Percentiles rank a stretch among this genome's conserved stretches.
These are phyloP conservation scores for Penicillium sp. DNA, from an alignment of 2,329 filamentous ascomycete species.

Conservation along the genomic window DNA sequence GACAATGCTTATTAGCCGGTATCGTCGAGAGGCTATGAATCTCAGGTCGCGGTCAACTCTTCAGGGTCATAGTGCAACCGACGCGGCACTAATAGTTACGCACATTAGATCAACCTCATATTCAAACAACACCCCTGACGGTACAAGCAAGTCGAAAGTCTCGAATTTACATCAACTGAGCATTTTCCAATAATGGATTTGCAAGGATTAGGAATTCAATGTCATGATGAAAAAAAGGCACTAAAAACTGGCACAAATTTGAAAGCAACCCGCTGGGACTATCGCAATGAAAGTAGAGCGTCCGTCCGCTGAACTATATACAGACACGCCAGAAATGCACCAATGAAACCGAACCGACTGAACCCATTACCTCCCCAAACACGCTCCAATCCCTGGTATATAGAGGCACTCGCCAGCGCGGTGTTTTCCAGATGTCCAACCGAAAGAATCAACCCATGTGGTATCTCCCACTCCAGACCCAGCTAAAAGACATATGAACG, in stretches of 20 bases:
- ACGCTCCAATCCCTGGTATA: neutral
- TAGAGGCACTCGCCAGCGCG: neutral
- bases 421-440: neutral
- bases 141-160: too few species aligned
- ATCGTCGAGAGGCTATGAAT: too few species aligned
- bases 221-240: too few species aligned
- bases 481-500: slow-evolving; percentile 4
- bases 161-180: too few species aligned
- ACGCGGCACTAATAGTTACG: too few species aligned
- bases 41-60: too few species aligned
- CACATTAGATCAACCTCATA: too few species aligned
- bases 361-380: neutral
- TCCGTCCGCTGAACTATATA: neutral
- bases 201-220: too few species aligned
- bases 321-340: slow-evolving; percentile 9
- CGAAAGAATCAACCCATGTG: neutral
- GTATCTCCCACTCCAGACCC: slow-evolving; percentile 6
- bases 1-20: too few species aligned
- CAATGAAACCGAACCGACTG: neutral
- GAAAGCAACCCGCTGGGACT: neutral
- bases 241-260: neutral
- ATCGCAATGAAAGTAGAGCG: neutral
- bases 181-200: too few species aligned
- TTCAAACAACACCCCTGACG: too few species aligned
- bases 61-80: too few species aligned